A percentile compares a stretch with the other conserved stretches of the same genome.
Conservation (phyloP, 1,284 basidiomycete genomes). For the Tilletia horrida region DNA sequence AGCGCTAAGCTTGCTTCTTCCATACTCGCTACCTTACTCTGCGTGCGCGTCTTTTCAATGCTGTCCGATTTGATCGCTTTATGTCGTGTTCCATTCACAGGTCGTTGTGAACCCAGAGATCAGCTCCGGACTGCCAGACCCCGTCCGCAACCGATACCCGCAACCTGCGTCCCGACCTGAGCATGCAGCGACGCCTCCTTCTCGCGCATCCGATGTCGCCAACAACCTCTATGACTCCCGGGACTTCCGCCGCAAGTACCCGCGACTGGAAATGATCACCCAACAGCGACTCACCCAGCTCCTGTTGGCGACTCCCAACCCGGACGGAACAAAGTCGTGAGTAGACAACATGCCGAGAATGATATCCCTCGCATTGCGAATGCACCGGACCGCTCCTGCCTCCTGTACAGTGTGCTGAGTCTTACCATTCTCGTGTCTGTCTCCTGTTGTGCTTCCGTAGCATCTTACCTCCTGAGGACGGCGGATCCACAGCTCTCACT, state of each 20-base stretch:
- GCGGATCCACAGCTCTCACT: conserved; percentile 40
- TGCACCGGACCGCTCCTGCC: not conserved
- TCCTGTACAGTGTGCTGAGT: not conserved
- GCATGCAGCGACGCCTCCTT: conserved; percentile 78
- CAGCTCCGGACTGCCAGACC: conserved; percentile 81
- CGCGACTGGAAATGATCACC: conserved; percentile 63
- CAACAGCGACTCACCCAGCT: conserved; percentile 63
- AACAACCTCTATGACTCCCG: conserved; percentile 75
- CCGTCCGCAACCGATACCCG: conserved; percentile 70
- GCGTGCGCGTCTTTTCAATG: not conserved
- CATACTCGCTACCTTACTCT: not conserved
- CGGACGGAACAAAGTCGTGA: conserved; percentile 54
- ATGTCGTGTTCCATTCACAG: not conserved
- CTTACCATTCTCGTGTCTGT: not conserved
- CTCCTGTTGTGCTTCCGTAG: conserved; percentile 21
- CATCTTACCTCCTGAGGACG: conserved; percentile 42
- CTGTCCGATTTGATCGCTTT: too few species aligned
- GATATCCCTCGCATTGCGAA: not conserved
- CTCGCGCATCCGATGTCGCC: conserved; percentile 61
- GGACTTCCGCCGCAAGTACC: conserved; percentile 85
- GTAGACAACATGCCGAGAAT: conserved; percentile 15
- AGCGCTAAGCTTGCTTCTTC: too few species aligned
- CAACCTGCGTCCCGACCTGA: conserved; percentile 82
- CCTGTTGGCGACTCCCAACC: conserved; percentile 73
- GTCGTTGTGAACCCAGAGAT: conserved; percentile 61